phyloP scores from a whole-genome alignment of 495 filamentous ascomycete species.

The Penicillium bialowiezense region DNA sequence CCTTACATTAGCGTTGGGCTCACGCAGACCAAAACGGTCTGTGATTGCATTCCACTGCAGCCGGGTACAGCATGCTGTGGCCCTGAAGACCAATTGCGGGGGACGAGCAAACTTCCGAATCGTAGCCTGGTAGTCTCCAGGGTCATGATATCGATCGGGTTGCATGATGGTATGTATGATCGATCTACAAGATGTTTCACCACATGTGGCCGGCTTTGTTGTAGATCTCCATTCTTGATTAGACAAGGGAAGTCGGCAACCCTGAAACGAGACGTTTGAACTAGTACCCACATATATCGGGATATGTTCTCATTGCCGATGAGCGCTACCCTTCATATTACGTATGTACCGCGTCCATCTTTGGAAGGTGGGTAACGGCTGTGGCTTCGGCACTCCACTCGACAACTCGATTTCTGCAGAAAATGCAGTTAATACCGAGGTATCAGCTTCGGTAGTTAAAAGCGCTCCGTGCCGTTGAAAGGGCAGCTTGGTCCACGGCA shows the following conservation, averaged over 20 bases:
- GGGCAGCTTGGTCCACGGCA: too few species aligned
- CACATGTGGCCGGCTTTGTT: neutral
- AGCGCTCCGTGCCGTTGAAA: too few species aligned
- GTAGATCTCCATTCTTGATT: slow-evolving; percentile 7
- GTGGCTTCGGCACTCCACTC: slow-evolving; percentile 22
- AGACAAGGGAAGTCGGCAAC: slow-evolving; percentile 1
- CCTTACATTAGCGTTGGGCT: neutral
- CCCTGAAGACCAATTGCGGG: neutral
- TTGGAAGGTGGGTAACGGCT: slow-evolving; percentile 16
- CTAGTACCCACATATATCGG: neutral
- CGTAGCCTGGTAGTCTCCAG: too few species aligned
- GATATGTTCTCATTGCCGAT: slow-evolving; percentile 5
- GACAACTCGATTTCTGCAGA: slow-evolving; percentile 13
- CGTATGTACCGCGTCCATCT: neutral
- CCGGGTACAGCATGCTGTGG: neutral
- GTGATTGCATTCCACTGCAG: neutral
- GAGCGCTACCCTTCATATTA: neutral
- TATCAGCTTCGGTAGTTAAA: neutral
- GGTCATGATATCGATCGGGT: neutral
- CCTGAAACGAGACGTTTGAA: neutral
- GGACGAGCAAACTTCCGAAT: neutral
- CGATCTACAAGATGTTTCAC: neutral
- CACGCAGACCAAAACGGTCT: neutral
- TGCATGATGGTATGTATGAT: neutral
- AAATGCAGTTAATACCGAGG: neutral